Conservation (phyloP, 495 filamentous ascomycete species). For the Podospora didyma region DNA sequence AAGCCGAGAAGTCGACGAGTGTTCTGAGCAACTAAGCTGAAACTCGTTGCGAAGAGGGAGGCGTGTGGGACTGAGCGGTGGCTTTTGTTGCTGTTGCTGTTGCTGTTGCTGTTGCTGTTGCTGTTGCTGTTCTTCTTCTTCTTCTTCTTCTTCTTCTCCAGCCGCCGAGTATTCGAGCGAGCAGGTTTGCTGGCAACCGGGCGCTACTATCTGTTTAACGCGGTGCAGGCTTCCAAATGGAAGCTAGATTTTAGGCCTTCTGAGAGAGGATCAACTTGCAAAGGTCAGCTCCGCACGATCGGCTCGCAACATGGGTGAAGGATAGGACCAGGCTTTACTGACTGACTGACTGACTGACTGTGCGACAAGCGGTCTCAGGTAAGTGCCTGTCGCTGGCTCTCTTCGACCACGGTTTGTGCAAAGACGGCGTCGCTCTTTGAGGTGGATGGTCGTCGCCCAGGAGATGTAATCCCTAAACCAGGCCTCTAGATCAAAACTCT, state of each 20-base stretch:
- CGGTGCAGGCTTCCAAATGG: constrained; percentile 7
- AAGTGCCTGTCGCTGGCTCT: constrained; percentile 9
- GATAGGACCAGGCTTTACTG: background rate
- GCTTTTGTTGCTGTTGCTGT: too few relatives aligned
- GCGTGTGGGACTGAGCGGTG: too few relatives aligned
- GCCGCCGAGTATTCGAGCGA: background rate
- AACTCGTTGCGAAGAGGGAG: too few relatives aligned
- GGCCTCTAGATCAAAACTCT: constrained; percentile 4
- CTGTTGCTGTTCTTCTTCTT: too few relatives aligned
- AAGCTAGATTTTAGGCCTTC: background rate
- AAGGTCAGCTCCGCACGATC: background rate
- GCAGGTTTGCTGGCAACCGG: background rate
- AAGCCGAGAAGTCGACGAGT: too few relatives aligned
- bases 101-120: too few relatives aligned
- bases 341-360: constrained; percentile 11
- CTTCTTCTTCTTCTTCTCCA: background rate
- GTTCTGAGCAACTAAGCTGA: too few relatives aligned
- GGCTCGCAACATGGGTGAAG: background rate
- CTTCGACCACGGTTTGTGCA: constrained; percentile 10
- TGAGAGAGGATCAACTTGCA: background rate
- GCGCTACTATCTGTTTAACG: too few relatives aligned
- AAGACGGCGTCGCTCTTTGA: constrained; percentile 17
- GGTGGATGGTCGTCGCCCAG: constrained; percentile 1
- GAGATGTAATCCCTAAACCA: background rate
- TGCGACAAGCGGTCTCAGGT: constrained; percentile 19